Evolutionary conservation across 768 basidiomycete species (phyloP).

Genomic region (Pulveroboletus ravenelii): DNA sequence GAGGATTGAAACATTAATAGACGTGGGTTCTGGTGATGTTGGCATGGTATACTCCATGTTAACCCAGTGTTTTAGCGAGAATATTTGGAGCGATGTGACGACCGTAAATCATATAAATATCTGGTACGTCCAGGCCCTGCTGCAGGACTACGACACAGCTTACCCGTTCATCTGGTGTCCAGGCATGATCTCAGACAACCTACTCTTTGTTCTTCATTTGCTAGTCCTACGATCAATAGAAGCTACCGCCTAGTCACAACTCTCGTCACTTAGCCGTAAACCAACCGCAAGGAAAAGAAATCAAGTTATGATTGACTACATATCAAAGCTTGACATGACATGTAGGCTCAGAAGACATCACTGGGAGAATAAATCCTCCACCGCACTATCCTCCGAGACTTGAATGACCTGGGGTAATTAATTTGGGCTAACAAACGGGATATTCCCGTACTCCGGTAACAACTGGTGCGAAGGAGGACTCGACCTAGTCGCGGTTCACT

Average conservation of each 20-base stretch:
- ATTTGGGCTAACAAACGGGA: constrained; percentile 30
- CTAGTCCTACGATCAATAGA: background rate
- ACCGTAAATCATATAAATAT: constrained; percentile 87
- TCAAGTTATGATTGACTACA: constrained; percentile 20
- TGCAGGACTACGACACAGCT: background rate
- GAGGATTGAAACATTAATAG: constrained; percentile 88
- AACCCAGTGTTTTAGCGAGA: constrained; percentile 57
- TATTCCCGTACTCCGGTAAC: constrained; percentile 22
- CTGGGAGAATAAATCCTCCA: background rate
- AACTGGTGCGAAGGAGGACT: constrained; percentile 8
- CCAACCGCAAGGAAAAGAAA: background rate
- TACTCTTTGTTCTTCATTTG: background rate
- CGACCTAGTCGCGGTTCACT: constrained; percentile 3
- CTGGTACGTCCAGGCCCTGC: constrained; percentile 34
- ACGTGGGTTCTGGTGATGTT: constrained; percentile 46
- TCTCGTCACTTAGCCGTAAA: too few species aligned
- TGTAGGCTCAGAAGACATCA: constrained; percentile 27
- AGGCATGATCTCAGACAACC: constrained; percentile 24
- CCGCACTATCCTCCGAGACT: constrained; percentile 23
- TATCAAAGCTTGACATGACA: constrained; percentile 32
- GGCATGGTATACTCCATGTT: background rate
- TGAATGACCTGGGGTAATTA: constrained; percentile 35
- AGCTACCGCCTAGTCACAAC: background rate
- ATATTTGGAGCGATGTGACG: constrained; percentile 86
- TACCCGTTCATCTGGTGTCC: background rate